Evolutionary conservation across 305 asterid genomes (phyloP).

Genomic region (Fraxinus nigra): DNA sequence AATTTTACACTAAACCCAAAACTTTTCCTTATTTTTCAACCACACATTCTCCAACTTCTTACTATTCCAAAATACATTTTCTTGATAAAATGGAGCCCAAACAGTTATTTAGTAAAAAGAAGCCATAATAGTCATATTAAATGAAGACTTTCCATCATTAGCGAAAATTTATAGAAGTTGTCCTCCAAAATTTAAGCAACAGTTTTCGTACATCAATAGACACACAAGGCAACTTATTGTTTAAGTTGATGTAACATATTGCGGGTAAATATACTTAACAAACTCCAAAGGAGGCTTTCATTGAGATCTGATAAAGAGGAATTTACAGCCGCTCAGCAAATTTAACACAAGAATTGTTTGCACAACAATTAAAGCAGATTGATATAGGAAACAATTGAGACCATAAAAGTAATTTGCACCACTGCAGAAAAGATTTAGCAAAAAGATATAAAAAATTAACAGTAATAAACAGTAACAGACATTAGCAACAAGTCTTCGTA

Average conservation of each 20-base stretch:
- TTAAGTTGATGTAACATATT: neutral
- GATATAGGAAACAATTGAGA: neutral
- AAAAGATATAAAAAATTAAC: neutral
- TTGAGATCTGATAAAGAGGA: neutral
- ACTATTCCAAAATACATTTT: neutral
- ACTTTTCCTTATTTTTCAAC: neutral
- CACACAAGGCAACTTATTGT: neutral
- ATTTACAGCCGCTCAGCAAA: neutral
- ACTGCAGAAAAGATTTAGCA: neutral
- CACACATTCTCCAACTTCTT: neutral
- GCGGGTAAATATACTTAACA: neutral
- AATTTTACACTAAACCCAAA: no score
- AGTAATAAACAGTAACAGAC: neutral
- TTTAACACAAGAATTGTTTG: neutral
- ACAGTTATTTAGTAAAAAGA: neutral
- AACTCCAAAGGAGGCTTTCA: slow-evolving; percentile 1
- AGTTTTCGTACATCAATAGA: neutral
- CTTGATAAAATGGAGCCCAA: no score
- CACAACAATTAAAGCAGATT: neutral
- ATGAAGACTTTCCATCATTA: neutral
- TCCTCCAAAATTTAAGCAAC: neutral
- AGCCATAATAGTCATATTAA: neutral
- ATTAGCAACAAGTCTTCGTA: slow-evolving; percentile 1
- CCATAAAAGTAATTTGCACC: neutral
- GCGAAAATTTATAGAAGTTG: neutral